These are phyloP conservation scores for Thymus mandschuricus DNA, from an alignment of 257 asterid genomes.

Conservation along the genomic window DNA sequence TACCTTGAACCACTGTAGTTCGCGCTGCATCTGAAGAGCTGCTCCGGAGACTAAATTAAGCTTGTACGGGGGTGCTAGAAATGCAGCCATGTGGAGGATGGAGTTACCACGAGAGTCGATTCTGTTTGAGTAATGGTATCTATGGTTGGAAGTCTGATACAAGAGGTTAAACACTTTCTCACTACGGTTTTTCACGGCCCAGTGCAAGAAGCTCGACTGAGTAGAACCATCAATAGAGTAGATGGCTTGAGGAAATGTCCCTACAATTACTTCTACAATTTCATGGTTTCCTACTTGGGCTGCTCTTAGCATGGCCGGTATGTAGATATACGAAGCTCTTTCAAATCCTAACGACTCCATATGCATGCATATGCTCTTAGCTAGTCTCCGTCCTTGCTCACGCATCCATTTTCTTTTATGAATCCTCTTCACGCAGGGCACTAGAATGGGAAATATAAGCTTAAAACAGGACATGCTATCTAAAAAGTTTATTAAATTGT, in stretches of 20 bases:
- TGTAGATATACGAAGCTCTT: conserved; percentile 2
- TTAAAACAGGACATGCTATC: too few species aligned
- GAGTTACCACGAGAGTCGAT: too few species aligned
- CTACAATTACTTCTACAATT: conserved; percentile 17
- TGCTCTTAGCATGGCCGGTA: conserved; percentile 1
- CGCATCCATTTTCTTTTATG: background rate
- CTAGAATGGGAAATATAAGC: too few species aligned
- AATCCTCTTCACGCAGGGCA: background rate
- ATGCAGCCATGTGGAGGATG: too few species aligned
- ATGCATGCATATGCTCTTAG: conserved; percentile 11
- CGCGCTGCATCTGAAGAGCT: too few species aligned
- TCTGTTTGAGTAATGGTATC: background rate
- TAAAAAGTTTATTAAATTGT: too few species aligned
- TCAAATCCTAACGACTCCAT: background rate
- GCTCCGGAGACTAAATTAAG: too few species aligned
- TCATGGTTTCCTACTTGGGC: conserved; percentile 27
- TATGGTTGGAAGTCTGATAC: background rate
- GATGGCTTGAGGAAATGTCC: conserved; percentile 14
- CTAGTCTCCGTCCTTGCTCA: conserved; percentile 19
- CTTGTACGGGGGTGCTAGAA: too few species aligned
- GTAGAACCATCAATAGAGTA: background rate
- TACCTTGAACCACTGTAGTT: too few species aligned
- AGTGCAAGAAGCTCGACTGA: background rate
- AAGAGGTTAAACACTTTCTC: conserved; percentile 29
- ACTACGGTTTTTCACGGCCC: conserved; percentile 23